A percentile compares a stretch with the other conserved stretches of the same genome.
Evolutionary conservation across 495 filamentous ascomycete species (phyloP).

Genomic region (Alectoria sarmentosa): DNA sequence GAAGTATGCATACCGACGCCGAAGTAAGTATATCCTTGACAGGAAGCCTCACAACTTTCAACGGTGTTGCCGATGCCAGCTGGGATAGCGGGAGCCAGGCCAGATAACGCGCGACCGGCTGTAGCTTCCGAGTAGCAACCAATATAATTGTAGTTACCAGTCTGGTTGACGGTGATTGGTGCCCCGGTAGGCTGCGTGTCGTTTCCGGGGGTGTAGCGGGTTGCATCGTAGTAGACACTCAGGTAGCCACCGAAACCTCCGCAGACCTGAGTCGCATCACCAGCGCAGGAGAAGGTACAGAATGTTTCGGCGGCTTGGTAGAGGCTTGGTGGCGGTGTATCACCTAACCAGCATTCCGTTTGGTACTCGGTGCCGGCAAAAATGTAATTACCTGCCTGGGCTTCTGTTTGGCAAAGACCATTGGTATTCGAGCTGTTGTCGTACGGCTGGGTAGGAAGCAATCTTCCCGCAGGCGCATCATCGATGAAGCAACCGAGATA

Average conservation of each 20-base stretch:
- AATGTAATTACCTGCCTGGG: neutral
- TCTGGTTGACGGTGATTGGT: neutral
- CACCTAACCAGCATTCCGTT: neutral
- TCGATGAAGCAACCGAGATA: slow-evolving; percentile 36
- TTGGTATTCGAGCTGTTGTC: slow-evolving; percentile 1
- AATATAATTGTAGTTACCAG: neutral
- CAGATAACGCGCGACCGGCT: neutral
- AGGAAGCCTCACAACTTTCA: neutral
- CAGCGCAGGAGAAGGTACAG: neutral
- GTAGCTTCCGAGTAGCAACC: neutral
- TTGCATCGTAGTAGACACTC: neutral
- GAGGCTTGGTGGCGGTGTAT: neutral
- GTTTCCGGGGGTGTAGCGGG: neutral
- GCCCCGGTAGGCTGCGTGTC: neutral
- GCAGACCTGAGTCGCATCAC: neutral
- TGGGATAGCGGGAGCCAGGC: neutral
- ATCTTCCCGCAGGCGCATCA: slow-evolving; percentile 19
- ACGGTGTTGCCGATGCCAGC: neutral
- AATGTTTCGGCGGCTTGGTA: neutral
- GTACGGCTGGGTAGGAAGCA: neutral
- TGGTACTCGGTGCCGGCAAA: neutral
- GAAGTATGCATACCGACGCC: neutral
- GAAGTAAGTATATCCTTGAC: neutral
- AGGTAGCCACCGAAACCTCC: neutral
- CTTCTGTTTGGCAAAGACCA: neutral